These are phyloP conservation scores for Penicillium ochrochloron DNA, from an alignment of 495 filamentous ascomycete species.

Conservation along the genomic window DNA sequence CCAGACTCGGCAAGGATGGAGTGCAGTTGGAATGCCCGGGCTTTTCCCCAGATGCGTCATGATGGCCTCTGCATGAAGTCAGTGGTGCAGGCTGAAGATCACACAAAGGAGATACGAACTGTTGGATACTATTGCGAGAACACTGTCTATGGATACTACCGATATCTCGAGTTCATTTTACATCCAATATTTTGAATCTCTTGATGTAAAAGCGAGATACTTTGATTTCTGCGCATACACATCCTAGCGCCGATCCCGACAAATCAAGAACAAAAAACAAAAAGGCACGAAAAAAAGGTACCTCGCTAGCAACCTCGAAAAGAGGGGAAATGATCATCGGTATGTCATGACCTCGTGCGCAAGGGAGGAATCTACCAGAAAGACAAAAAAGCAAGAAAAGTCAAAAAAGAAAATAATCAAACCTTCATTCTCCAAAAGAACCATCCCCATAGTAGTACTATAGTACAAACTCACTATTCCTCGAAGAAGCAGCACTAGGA, in stretches of 20 bases:
- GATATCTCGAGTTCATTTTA: neutral
- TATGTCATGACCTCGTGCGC: constrained; percentile 17
- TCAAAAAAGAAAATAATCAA: neutral
- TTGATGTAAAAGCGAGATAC: neutral
- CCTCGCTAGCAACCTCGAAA: neutral
- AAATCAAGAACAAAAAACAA: neutral
- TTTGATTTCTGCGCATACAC: neutral
- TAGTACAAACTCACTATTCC: neutral
- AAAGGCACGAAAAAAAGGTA: neutral
- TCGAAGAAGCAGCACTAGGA: neutral
- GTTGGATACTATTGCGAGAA: neutral
- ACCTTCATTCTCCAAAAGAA: neutral
- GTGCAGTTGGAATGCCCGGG: constrained; percentile 11
- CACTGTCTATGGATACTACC: neutral
- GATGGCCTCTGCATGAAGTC: constrained; percentile 37
- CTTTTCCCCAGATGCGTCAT: constrained; percentile 42
- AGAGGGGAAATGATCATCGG: constrained; percentile 8
- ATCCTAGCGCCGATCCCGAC: neutral
- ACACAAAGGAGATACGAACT: neutral
- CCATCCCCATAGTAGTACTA: neutral
- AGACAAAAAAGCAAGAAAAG: neutral
- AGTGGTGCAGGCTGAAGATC: constrained; percentile 8
- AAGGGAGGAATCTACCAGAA: constrained; percentile 3
- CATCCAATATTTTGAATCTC: neutral
- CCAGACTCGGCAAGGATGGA: constrained; percentile 18